Conservation (phyloP, 768 basidiomycete species). For the Pholiota microspora region DNA sequence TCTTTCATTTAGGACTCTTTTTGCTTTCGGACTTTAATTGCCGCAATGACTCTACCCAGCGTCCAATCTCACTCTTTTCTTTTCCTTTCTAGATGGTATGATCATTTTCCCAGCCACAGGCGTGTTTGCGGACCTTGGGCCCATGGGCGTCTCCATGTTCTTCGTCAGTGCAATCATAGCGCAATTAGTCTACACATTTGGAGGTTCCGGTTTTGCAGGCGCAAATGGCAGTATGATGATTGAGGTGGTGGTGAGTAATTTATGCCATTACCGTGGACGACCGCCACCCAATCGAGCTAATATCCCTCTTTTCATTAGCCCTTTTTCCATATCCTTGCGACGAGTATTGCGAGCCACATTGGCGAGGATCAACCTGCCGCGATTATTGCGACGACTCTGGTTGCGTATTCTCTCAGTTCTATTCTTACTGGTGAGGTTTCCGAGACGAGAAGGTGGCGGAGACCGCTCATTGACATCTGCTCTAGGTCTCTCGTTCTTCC, state of each 20-base stretch:
- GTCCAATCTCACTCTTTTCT: not conserved
- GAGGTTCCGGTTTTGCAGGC: conserved; percentile 86
- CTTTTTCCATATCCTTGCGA: conserved; percentile 92
- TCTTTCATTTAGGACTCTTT: not conserved
- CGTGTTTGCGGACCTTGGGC: conserved; percentile 77
- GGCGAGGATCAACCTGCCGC: conserved; percentile 66
- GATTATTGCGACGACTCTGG: conserved; percentile 90
- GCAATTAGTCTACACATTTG: conserved; percentile 82
- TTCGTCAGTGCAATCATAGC: conserved; percentile 82
- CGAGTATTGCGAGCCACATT: conserved; percentile 67
- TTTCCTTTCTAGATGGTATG: conserved; percentile 71
- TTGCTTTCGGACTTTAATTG: not conserved
- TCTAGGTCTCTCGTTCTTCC: conserved; percentile 74
- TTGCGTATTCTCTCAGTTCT: conserved; percentile 84
- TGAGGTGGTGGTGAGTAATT: conserved; percentile 79
- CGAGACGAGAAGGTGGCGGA: not conserved
- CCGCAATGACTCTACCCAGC: not conserved
- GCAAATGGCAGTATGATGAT: conserved; percentile 99
- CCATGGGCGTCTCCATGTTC: conserved; percentile 94
- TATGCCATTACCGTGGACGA: not conserved
- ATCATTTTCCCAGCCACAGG: conserved; percentile 88
- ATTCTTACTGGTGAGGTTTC: conserved; percentile 70
- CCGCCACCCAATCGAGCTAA: not conserved
- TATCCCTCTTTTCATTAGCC: conserved; percentile 48
- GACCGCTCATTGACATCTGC: conserved; percentile 6